Percentiles rank a stretch among this genome's conserved stretches.
phyloP scores from a whole-genome alignment of 345 rosid species.

The Hibiscus tridactylites region DNA sequence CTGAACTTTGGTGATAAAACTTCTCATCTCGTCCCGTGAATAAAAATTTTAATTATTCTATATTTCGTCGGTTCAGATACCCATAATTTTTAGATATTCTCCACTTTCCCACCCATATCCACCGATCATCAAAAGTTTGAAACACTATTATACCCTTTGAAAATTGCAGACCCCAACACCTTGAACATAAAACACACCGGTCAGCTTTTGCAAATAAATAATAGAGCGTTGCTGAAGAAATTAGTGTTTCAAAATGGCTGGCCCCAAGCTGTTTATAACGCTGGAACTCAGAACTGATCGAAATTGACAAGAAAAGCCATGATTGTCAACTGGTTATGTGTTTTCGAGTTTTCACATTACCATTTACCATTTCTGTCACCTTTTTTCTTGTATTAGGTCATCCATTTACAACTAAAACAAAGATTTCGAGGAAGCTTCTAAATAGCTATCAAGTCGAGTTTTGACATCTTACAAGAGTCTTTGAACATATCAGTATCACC shows the following conservation, averaged over 20 bases:
- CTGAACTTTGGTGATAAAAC: no score
- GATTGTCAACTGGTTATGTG: not conserved
- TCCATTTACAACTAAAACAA: not conserved
- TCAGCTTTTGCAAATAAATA: no score
- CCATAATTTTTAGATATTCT: no score
- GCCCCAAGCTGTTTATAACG: not conserved
- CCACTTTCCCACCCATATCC: no score
- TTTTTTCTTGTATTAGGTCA: constrained; percentile 20
- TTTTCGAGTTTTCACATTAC: not conserved
- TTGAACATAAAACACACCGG: no score
- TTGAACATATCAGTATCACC: not conserved
- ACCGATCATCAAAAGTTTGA: no score
- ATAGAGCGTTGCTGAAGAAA: no score
- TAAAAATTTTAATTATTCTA: no score
- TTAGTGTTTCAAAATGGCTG: not conserved
- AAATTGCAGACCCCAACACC: no score
- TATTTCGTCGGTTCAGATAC: no score
- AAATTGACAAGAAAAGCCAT: not conserved
- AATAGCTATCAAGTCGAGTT: constrained; percentile 6
- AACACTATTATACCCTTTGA: no score
- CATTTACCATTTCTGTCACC: not conserved
- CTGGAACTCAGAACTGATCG: not conserved
- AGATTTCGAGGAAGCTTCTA: constrained; percentile 5
- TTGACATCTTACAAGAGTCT: constrained; percentile 13
- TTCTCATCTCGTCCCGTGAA: no score